Evolutionary conservation across 257 asterid genomes (phyloP).

Genomic region (Solanum tarijense): DNA sequence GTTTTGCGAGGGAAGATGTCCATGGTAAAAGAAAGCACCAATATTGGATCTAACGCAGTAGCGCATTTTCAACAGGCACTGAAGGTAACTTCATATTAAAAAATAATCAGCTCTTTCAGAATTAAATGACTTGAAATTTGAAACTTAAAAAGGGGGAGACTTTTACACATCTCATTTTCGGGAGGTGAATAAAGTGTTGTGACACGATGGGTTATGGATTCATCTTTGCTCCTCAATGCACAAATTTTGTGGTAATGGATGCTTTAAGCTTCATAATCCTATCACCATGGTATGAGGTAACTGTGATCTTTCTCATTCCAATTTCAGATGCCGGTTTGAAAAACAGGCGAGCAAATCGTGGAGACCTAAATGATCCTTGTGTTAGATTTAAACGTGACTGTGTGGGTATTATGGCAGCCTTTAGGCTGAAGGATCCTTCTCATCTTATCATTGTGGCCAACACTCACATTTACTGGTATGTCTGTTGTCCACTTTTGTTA

Average conservation of each 20-base stretch:
- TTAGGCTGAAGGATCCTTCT: constrained; percentile 50
- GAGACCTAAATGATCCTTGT: constrained; percentile 73
- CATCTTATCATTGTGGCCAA: constrained; percentile 61
- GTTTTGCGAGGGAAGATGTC: neutral
- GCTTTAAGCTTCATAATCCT: neutral
- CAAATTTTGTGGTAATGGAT: neutral
- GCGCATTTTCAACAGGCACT: neutral
- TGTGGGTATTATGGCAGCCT: constrained; percentile 83
- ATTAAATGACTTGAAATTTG: neutral
- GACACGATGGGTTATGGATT: neutral
- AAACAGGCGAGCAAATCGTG: constrained; percentile 27
- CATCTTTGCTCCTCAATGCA: neutral
- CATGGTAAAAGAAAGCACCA: neutral
- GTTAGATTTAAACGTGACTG: constrained; percentile 91
- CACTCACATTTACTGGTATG: constrained; percentile 86
- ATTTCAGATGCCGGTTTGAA: constrained; percentile 30
- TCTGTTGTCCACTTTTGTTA: neutral
- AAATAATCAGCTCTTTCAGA: neutral
- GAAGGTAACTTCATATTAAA: neutral
- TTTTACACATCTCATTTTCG: neutral
- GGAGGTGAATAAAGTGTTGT: neutral
- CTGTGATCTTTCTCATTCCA: neutral
- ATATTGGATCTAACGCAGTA: neutral
- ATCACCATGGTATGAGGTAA: neutral
- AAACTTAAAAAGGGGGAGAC: neutral